Conservation (phyloP, 352 stramenopile genomes). For the Phytophthora fragariae region DNA sequence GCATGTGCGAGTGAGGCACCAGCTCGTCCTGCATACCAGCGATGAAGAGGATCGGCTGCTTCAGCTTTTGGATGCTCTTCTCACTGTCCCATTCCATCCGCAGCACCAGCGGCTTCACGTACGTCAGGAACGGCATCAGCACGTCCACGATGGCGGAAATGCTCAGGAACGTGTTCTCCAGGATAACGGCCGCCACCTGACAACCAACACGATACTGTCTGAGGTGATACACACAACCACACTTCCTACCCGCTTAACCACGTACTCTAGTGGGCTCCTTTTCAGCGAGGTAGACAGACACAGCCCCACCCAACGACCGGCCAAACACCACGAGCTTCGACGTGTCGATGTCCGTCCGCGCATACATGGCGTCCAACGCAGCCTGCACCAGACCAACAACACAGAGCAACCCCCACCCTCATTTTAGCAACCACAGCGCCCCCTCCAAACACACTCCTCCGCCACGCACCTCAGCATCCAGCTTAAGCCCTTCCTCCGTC, state of each 20-base stretch:
- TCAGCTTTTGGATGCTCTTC: constrained; percentile 60
- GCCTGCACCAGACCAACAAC: constrained; percentile 44
- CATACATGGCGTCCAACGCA: constrained; percentile 79
- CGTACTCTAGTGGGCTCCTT: constrained; percentile 71
- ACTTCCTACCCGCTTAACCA: neutral
- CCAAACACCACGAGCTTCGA: constrained; percentile 93
- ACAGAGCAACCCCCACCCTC: neutral
- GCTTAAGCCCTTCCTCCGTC: constrained; percentile 90
- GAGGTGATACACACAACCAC: neutral
- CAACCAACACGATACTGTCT: neutral
- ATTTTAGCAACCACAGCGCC: constrained; percentile 2
- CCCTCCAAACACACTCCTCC: neutral
- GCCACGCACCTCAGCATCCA: constrained; percentile 86
- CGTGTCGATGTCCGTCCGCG: constrained; percentile 83
- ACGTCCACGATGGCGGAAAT: constrained; percentile 95
- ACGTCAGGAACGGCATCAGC: constrained; percentile 92
- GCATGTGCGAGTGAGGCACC: constrained; percentile 93
- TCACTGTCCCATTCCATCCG: constrained; percentile 93
- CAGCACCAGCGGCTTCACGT: constrained; percentile 92
- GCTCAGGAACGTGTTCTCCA: constrained; percentile 96
- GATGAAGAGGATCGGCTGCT: constrained; percentile 92
- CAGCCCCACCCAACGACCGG: constrained; percentile 91
- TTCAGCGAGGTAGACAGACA: constrained; percentile 91
- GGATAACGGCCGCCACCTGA: constrained; percentile 89
- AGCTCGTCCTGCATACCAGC: constrained; percentile 92